A percentile compares a stretch with the other conserved stretches of the same genome.
Evolutionary conservation across 805 yeast genomes (phyloP).

Genomic region (Cyberlindnera misumaiensis): DNA sequence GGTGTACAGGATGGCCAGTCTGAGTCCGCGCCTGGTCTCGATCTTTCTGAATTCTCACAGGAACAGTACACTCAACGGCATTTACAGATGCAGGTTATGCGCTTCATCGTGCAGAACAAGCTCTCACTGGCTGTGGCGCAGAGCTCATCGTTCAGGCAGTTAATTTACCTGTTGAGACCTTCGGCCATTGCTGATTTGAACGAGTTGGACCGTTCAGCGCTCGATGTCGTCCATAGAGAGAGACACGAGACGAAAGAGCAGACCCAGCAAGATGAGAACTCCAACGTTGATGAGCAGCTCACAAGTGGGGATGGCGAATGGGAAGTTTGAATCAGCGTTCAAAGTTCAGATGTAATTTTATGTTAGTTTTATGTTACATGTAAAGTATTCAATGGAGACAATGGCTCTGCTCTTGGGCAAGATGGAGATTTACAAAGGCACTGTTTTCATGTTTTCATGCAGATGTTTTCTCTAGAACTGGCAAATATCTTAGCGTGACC

Average conservation of each 20-base stretch:
- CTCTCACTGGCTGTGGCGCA: neutral
- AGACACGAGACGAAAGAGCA: neutral
- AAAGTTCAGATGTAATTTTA: too few relatives aligned
- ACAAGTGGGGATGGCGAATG: slow-evolving; percentile 1
- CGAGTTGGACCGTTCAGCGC: slow-evolving; percentile 31
- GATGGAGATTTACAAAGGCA: too few relatives aligned
- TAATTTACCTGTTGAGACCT: slow-evolving; percentile 42
- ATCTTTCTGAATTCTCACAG: neutral
- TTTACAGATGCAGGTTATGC: neutral
- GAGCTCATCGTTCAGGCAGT: slow-evolving; percentile 39
- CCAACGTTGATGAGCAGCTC: neutral
- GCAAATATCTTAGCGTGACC: too few relatives aligned
- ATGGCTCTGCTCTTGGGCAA: too few relatives aligned
- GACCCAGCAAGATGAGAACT: neutral
- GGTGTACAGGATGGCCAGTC: neutral
- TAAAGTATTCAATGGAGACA: too few relatives aligned
- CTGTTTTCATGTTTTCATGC: too few relatives aligned
- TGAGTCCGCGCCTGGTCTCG: neutral
- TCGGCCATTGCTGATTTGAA: slow-evolving; percentile 40
- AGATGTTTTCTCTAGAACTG: too few relatives aligned
- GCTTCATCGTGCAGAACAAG: neutral
- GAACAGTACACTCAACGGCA: neutral
- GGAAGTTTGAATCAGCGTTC: too few relatives aligned
- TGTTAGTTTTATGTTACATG: too few relatives aligned
- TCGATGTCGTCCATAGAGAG: neutral